Evolutionary conservation across 495 filamentous ascomycete species (phyloP).

Genomic region (Penicillium verhagenii): DNA sequence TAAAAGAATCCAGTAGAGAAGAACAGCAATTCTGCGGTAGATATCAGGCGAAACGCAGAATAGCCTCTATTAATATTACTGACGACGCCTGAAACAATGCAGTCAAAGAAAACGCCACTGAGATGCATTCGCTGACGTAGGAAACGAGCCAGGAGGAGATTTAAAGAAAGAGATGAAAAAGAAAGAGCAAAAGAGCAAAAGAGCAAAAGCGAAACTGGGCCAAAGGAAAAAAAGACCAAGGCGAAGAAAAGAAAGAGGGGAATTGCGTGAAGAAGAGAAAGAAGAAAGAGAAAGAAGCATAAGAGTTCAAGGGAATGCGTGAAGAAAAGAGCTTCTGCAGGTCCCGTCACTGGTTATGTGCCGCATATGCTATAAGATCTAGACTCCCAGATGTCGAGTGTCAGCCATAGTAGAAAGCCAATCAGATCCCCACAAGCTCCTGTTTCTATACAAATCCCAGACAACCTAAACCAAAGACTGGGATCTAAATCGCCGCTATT

Average conservation of each 20-base stretch:
- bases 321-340: conserved; percentile 12
- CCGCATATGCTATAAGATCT: not conserved
- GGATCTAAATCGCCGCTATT: conserved; percentile 7
- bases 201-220: too few species aligned
- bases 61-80: conserved; percentile 21
- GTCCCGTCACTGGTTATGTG: not conserved
- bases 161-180: conserved; percentile 3
- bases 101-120: conserved; percentile 14
- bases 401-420: conserved; percentile 1
- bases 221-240: conserved; percentile 3
- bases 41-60: conserved; percentile 5
- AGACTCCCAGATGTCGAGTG: not conserved
- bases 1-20: not conserved
- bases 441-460: conserved; percentile 17
- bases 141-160: not conserved
- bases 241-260: conserved; percentile 3
- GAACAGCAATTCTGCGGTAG: not conserved
- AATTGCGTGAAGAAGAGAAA: not conserved
- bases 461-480: conserved; percentile 12
- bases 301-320: not conserved
- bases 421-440: not conserved
- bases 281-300: not conserved
- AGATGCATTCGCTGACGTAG: conserved; percentile 15
- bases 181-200: too few species aligned
- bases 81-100: conserved; percentile 24